Conservation (phyloP, 2,329 filamentous ascomycete species). For the Aspergillus sergii region DNA sequence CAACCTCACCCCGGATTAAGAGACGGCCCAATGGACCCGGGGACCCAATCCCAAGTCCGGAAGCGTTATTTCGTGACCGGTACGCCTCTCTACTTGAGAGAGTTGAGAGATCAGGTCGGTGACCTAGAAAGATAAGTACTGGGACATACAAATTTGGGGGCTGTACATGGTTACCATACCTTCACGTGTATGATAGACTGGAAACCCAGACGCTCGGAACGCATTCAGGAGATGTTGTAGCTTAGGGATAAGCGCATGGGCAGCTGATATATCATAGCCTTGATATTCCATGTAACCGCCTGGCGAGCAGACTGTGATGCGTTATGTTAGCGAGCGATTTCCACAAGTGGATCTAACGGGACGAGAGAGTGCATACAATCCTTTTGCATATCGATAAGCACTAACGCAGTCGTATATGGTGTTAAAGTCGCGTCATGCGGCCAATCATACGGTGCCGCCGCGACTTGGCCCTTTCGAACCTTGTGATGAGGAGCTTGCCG, state of each 20-base stretch:
- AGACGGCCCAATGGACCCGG: constrained; percentile 60
- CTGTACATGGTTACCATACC: constrained; percentile 29
- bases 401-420: constrained; percentile 49
- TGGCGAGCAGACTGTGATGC: constrained; percentile 41
- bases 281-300: constrained; percentile 50
- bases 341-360: not conserved
- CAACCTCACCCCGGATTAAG: constrained; percentile 59
- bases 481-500: constrained; percentile 45
- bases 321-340: constrained; percentile 11
- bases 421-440: constrained; percentile 49
- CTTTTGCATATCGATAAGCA: constrained; percentile 53
- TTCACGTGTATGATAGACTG: constrained; percentile 50
- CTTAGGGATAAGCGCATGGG: constrained; percentile 44
- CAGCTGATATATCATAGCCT: constrained; percentile 46
- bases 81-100: constrained; percentile 57
- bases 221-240: constrained; percentile 42
- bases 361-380: constrained; percentile 41
- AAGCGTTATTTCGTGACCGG: constrained; percentile 56
- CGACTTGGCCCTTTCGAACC: constrained; percentile 47
- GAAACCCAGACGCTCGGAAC: constrained; percentile 44
- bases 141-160: not conserved
- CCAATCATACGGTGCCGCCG: constrained; percentile 48
- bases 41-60: constrained; percentile 55
- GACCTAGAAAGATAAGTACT: constrained; percentile 35
- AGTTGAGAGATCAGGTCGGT: constrained; percentile 58